A percentile compares a stretch with the other conserved stretches of the same genome.
Evolutionary conservation across 176 grass and related monocot genomes (phyloP).

Genomic region (Aegilops tauschii): DNA sequence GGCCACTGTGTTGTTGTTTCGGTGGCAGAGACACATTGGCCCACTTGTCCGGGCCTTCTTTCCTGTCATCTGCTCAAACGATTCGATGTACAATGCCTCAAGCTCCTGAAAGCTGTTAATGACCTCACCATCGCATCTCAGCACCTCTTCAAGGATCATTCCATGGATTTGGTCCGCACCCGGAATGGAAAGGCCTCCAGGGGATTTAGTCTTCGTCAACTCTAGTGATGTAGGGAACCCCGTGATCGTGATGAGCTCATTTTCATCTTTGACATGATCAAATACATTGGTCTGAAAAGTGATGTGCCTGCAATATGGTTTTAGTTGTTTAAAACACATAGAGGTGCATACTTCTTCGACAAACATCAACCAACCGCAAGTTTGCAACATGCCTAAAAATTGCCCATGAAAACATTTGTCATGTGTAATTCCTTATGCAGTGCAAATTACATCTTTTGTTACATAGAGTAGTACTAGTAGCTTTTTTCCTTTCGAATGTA

Average conservation of each 20-base stretch:
- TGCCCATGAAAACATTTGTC: not conserved
- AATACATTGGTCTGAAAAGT: slow-evolving; percentile 24
- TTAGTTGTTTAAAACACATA: not conserved
- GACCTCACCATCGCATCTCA: slow-evolving; percentile 37
- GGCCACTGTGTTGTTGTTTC: slow-evolving; percentile 6
- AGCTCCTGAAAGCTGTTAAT: slow-evolving; percentile 66
- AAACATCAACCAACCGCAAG: not conserved
- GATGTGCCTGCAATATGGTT: slow-evolving; percentile 30
- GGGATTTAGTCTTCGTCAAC: slow-evolving; percentile 41
- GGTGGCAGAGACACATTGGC: slow-evolving; percentile 54
- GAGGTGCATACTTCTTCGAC: not conserved
- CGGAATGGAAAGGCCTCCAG: not conserved
- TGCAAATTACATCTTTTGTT: not conserved
- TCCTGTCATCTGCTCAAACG: slow-evolving; percentile 25
- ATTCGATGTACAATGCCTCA: slow-evolving; percentile 45
- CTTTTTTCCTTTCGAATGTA: not conserved
- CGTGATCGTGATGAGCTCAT: slow-evolving; percentile 33
- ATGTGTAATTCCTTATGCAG: not conserved
- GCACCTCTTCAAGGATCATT: slow-evolving; percentile 27
- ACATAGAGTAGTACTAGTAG: not conserved
- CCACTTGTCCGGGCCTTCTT: slow-evolving; percentile 57
- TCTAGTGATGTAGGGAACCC: slow-evolving; percentile 49
- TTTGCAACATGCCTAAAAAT: not conserved
- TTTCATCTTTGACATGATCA: slow-evolving; percentile 37
- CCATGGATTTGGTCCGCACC: slow-evolving; percentile 19